Conservation (phyloP, 2,329 filamentous ascomycete genomes). For the Botryotinia globosa region DNA sequence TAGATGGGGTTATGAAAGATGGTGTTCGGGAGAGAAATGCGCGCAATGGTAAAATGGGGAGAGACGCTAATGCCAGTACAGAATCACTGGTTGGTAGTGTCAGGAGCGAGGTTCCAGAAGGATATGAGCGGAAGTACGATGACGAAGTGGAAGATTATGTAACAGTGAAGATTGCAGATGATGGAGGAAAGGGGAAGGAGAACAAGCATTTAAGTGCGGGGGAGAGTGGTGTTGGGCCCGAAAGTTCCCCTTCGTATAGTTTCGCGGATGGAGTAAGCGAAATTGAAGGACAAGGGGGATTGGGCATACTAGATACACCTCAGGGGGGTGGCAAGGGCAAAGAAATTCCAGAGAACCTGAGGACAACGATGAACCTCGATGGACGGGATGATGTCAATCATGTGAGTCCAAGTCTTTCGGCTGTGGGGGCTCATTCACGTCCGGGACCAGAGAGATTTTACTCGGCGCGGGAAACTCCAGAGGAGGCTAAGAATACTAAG, state of each 20-base stretch:
- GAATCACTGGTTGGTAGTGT: conserved; percentile 9
- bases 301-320: neutral
- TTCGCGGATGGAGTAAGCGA: neutral
- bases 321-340: neutral
- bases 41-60: neutral
- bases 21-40: conserved; percentile 9
- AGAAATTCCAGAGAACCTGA: neutral
- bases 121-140: neutral
- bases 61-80: neutral
- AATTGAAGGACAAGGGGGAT: neutral
- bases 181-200: neutral
- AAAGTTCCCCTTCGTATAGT: neutral
- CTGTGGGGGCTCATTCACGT: neutral
- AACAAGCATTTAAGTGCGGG: neutral
- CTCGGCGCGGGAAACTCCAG: neutral
- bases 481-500: neutral
- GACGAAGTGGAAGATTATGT: neutral
- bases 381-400: neutral
- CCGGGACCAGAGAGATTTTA: neutral
- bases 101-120: neutral
- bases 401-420: neutral
- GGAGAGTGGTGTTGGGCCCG: neutral
- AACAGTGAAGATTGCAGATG: neutral
- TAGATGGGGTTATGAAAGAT: conserved; percentile 3
- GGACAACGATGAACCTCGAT: neutral